Evolutionary conservation across 176 grass and related monocot species (phyloP), one percentile per base, ranked within the genome.

Genomic region (Areca catechu): DNA sequence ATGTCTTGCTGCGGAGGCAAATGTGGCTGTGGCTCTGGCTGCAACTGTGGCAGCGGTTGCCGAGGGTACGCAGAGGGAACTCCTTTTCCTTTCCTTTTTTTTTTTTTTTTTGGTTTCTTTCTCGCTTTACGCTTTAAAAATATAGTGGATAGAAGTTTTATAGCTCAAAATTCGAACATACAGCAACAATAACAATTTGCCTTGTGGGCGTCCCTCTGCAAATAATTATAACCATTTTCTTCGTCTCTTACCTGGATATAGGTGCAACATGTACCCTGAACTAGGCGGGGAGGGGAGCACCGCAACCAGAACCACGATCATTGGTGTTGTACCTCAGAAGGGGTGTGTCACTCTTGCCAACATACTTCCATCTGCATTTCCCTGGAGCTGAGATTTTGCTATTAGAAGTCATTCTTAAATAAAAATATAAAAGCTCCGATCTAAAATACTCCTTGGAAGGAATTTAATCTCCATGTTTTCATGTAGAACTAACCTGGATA

Each of bases 1-100:
- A 85, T 86, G 82, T 95, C 85, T 86, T 86, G 93, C 87, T 91
- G 93, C 74, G 20, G 59, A 14, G 93, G 87, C n/a, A 92, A 75
- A 20, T 97, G 93, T 63, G 81, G 80, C 4, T 98, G 93, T 67
- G 93, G 87, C 56, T 22, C 75, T 19, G 51, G 48, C 75, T 97
- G 93, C 87, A 2, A 50, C 22, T 97, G 93, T 74, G 81, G 93
- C 75, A 54, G 0, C 60, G 76, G 84, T 3, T 97, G 93, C 57
- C 20, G 57, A 65, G 86, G 86, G 86, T 87, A 85, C 24, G 23
- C 3, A 14, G 34, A 43, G 9, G 14, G 34, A 43, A 43, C 34
- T 43, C 34, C 6, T 43, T 43, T 43, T 2, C 9, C 6, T 14
- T 43, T 43, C 34, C 2, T 43, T 43, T 12, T 0, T 34, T 1